These are phyloP conservation scores for Scedosporium apiospermum DNA, from an alignment of 2,329 filamentous ascomycete genomes.

Conservation along the genomic window DNA sequence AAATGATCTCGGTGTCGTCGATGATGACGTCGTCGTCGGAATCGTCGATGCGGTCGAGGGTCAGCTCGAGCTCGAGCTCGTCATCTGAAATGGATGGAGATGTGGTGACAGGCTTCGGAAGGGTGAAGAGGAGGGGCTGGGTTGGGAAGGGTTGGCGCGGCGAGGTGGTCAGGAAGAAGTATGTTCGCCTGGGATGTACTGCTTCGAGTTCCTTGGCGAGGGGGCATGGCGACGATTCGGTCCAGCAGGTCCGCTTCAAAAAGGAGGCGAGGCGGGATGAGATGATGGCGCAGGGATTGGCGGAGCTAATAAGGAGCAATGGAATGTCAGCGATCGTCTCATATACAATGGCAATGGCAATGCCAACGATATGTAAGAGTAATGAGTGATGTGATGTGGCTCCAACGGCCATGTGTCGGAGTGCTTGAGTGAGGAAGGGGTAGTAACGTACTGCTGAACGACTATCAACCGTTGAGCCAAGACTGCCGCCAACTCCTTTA, in stretches of 20 bases:
- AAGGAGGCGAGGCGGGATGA: conserved; percentile 86
- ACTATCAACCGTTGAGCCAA: conserved; percentile 68
- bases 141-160: conserved; percentile 71
- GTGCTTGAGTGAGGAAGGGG: conserved; percentile 2
- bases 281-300: conserved; percentile 90
- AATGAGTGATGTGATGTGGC: neutral
- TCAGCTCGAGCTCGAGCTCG: neutral
- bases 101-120: conserved; percentile 27
- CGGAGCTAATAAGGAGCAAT: conserved; percentile 54
- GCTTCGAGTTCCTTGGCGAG: conserved; percentile 87
- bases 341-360: conserved; percentile 10
- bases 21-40: neutral
- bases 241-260: conserved; percentile 79
- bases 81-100: conserved; percentile 32
- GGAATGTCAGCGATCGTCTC: neutral
- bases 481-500: conserved; percentile 83
- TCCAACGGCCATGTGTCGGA: neutral
- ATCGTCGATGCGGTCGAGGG: conserved; percentile 15
- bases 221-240: conserved; percentile 68
- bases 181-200: conserved; percentile 87
- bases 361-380: neutral
- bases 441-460: conserved; percentile 67
- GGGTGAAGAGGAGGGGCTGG: conserved; percentile 2
- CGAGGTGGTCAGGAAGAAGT: conserved; percentile 90
- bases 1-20: conserved; percentile 32